These are phyloP conservation scores for Dictyophora rubrovolvata DNA, from an alignment of 768 basidiomycete genomes.

Conservation along the genomic window DNA sequence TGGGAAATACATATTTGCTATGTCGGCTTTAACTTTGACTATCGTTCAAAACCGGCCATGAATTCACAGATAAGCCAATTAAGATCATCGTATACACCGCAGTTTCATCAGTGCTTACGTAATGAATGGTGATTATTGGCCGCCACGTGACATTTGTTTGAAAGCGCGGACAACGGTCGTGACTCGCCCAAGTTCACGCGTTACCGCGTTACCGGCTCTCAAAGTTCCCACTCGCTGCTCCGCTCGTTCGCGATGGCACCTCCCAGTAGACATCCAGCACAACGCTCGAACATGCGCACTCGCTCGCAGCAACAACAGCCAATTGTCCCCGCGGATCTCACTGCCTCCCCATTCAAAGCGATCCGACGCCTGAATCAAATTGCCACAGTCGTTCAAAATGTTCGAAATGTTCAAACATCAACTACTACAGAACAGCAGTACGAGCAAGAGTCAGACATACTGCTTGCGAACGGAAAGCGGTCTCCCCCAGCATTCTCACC, in stretches of 20 bases:
- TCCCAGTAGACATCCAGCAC: not conserved
- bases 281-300: constrained; percentile 5
- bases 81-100: too few species aligned
- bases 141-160: not conserved
- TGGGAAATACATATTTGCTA: too few species aligned
- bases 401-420: not conserved
- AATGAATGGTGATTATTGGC: not conserved
- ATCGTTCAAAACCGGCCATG: too few species aligned
- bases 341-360: constrained; percentile 7
- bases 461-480: not conserved
- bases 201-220: not conserved
- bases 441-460: not conserved
- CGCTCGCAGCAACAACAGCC: constrained; percentile 6
- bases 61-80: too few species aligned
- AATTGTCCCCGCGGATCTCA: not conserved
- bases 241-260: not conserved
- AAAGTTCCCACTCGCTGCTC: not conserved
- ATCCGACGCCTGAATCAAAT: constrained; percentile 1
- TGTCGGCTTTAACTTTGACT: not conserved
- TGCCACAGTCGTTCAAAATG: not conserved
- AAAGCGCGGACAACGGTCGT: too few species aligned
- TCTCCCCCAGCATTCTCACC: not conserved
- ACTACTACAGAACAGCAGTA: not conserved
- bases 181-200: not conserved
- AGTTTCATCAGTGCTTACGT: too few species aligned